These are phyloP conservation scores for Vaccinium myrtillus DNA, from an alignment of 148 eudicot genomes.

Conservation along the genomic window DNA sequence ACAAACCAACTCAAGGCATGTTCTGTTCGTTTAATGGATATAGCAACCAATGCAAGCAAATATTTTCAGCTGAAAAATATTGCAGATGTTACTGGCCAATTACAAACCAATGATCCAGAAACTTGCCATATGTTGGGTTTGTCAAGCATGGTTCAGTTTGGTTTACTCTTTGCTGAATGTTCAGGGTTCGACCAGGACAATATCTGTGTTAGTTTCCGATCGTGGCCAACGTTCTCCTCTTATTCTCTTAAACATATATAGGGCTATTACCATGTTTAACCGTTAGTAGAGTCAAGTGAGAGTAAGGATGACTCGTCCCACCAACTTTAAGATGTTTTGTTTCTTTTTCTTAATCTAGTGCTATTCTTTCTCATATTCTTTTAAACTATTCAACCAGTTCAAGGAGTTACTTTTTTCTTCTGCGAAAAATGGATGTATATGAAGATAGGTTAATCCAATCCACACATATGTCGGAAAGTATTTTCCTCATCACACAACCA, in stretches of 20 bases:
- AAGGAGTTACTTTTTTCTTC: not conserved
- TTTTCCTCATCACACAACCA: no score
- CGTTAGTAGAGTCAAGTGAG: not conserved
- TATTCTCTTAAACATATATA: no score
- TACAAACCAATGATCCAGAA: not conserved
- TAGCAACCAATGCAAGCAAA: not conserved
- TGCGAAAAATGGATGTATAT: no score
- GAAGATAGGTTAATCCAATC: no score
- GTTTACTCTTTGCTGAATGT: no score
- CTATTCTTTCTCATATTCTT: not conserved
- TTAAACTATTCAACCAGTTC: not conserved
- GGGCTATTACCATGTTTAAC: no score
- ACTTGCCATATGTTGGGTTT: not conserved
- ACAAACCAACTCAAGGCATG: not conserved
- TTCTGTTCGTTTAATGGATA: not conserved
- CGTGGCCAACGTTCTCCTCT: no score
- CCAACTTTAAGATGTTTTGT: not conserved
- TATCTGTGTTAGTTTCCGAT: no score
- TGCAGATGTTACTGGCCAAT: not conserved
- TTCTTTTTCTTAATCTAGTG: not conserved
- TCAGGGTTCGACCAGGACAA: no score
- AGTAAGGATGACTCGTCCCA: not conserved
- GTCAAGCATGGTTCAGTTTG: no score
- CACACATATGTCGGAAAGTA: no score
- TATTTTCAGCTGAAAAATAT: not conserved